A percentile compares a stretch with the other conserved stretches of the same genome.
phyloP scores from a whole-genome alignment of 306 rosid species.

The Quercus variabilis region DNA sequence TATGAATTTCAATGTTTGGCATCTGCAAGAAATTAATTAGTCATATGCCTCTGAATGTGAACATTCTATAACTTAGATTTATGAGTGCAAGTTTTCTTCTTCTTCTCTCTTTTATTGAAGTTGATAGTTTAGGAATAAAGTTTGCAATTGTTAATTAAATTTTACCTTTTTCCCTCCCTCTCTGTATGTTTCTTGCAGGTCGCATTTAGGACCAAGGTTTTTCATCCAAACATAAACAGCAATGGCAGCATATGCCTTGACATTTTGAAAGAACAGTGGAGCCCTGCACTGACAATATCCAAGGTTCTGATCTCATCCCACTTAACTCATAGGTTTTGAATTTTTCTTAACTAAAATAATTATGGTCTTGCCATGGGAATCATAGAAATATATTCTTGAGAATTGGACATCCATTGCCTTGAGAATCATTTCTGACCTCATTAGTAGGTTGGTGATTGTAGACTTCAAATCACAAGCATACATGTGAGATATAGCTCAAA shows the following conservation, averaged over 20 bases:
- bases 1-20: not conserved
- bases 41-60: not conserved
- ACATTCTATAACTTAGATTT: not conserved
- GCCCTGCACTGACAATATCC: slow-evolving; percentile 80
- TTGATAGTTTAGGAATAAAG: not conserved
- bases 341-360: not conserved
- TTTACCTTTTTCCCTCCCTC: slow-evolving; percentile 1
- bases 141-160: not conserved
- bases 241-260: slow-evolving; percentile 88
- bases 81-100: not conserved
- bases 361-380: not conserved
- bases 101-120: not conserved
- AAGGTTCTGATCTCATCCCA: slow-evolving; percentile 47
- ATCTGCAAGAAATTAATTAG: slow-evolving; percentile 1
- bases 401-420: not conserved
- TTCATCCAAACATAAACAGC: slow-evolving; percentile 92
- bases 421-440: not conserved
- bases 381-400: not conserved
- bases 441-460: not conserved
- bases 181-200: slow-evolving; percentile 41
- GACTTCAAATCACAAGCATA: not conserved
- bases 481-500: too few relatives aligned
- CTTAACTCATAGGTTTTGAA: not conserved
- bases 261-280: slow-evolving; percentile 85
- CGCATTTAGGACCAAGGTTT: slow-evolving; percentile 82